Percentiles rank a stretch among this genome's conserved stretches.
These are phyloP conservation scores for Colletotrichum sp. DNA, from an alignment of 2,329 filamentous ascomycete genomes.

Conservation along the genomic window DNA sequence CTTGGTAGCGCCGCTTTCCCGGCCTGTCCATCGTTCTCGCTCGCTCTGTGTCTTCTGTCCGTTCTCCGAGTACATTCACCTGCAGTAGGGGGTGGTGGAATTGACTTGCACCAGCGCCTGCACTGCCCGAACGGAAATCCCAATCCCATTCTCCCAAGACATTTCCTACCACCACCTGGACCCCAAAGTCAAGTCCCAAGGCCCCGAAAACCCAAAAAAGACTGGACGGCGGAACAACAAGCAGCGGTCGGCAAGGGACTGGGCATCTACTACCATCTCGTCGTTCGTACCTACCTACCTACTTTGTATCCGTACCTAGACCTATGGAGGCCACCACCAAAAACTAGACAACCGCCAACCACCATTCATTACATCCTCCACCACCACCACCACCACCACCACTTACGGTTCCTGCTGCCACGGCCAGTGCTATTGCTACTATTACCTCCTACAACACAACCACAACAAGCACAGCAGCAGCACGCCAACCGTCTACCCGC, in stretches of 20 bases:
- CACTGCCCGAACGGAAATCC: neutral
- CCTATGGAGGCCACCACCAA: neutral
- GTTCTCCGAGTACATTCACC: slow-evolving; percentile 1
- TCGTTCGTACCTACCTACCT: neutral
- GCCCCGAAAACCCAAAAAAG: neutral
- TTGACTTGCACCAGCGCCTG: neutral
- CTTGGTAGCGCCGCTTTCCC: slow-evolving; percentile 10
- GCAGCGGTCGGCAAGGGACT: neutral
- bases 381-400: neutral
- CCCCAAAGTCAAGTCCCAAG: neutral
- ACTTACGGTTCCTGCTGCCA: neutral
- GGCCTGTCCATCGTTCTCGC: slow-evolving; percentile 10
- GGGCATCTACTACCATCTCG: neutral
- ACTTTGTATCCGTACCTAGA: neutral
- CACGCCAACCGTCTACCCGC: slow-evolving; percentile 1
- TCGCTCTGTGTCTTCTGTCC: slow-evolving; percentile 6
- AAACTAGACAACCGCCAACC: neutral
- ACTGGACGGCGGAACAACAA: neutral
- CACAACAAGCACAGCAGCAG: neutral
- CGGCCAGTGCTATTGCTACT: neutral
- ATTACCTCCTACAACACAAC: neutral
- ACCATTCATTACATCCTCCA: neutral
- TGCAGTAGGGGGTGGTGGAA: neutral
- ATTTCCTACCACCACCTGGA: neutral
- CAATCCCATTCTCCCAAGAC: neutral